Conservation (phyloP, 2,329 filamentous ascomycete species). For the Teratosphaeria nubilosa region DNA sequence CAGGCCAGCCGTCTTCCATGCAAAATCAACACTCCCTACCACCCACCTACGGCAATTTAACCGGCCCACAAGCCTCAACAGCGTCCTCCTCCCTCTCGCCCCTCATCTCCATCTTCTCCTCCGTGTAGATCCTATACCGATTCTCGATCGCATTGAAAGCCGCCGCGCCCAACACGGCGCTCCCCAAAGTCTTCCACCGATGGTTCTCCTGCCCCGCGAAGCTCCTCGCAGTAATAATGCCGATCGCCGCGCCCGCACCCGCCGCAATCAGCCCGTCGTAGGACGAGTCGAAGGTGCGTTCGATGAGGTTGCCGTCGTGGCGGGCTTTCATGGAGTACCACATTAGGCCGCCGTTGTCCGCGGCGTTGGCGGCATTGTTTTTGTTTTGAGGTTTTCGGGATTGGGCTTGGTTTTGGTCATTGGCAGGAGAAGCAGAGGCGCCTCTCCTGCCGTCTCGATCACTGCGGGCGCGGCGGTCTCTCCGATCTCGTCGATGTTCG, state of each 20-base stretch:
- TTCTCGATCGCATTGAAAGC: constrained; percentile 14
- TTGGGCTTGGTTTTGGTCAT: not conserved
- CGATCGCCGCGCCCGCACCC: constrained; percentile 13
- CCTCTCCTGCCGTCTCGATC: not conserved
- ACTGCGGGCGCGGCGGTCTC: not conserved
- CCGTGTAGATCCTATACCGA: constrained; percentile 9
- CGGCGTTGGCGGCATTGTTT: constrained; percentile 3
- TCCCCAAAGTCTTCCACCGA: constrained; percentile 8
- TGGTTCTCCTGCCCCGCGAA: constrained; percentile 6
- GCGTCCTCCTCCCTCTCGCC: constrained; percentile 3
- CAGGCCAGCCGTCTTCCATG: not conserved
- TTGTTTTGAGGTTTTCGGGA: not conserved
- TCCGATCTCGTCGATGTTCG: not conserved
- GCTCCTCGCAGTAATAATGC: constrained; percentile 11
- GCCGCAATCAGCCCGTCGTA: constrained; percentile 16
- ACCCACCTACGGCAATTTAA: not conserved
- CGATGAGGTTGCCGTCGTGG: constrained; percentile 12
- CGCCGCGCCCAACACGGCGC: constrained; percentile 11
- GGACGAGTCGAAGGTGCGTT: constrained; percentile 14
- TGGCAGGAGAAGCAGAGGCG: too few species aligned
- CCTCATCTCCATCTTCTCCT: constrained; percentile 12
- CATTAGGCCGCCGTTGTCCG: constrained; percentile 1
- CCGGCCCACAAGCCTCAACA: not conserved
- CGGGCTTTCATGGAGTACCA: constrained; percentile 13
- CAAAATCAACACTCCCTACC: too few species aligned